Base-by-base conservation (phyloP, 371 early-diverging fungal genomes). In the Mucor mucedo region DNA sequence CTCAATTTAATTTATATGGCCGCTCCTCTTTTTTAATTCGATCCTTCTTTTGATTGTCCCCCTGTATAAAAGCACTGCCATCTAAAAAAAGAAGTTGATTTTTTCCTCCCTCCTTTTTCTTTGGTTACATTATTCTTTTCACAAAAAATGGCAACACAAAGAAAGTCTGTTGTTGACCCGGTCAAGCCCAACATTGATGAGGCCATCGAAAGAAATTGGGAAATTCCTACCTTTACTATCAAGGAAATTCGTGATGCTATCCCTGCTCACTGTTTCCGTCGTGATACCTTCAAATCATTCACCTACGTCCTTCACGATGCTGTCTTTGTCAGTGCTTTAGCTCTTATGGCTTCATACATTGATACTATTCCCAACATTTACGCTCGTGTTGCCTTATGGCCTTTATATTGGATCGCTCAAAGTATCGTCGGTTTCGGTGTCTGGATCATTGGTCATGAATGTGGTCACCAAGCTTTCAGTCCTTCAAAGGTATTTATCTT, bases 391-490 rank as follows among this genome's bases (percentile, higher is more conserved):
- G 69, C 83, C 10, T 80, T 88, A 0, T 95, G 95, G 95, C 79
- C 85, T 5, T 39, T 74, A 16, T 94, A 92, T 84, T 92, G 93
- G 92, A 68, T 87, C 44, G 72, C 77, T 44, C 92, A 91, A 77
- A 94, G 94, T 50, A 80, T 91, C 54, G 89, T 93, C 33, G 83
- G 85, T 68, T 93, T 93, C 21, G 95, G 95, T 41, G 56, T 92
- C 52, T 95, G 95, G 95, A 92, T 93, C 35, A 78, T 93, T 58
- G 95, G 93, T 52, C 95, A 95, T 73, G 94, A 91, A 72, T 87
- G 90, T 67, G 95, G 94, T 4, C 95, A 94, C 69, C 91, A 89
- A 57, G 86, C 90, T 5, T 95, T 92, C 83, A 90, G 91, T 40
- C 81, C 88, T 63, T 86, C 87, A 76, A 84, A 84, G 67, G 59